A percentile compares a stretch with the other conserved stretches of the same genome.
phyloP scores from a whole-genome alignment of 2,329 filamentous ascomycete genomes.

The Colletotrichum euphorbiae region DNA sequence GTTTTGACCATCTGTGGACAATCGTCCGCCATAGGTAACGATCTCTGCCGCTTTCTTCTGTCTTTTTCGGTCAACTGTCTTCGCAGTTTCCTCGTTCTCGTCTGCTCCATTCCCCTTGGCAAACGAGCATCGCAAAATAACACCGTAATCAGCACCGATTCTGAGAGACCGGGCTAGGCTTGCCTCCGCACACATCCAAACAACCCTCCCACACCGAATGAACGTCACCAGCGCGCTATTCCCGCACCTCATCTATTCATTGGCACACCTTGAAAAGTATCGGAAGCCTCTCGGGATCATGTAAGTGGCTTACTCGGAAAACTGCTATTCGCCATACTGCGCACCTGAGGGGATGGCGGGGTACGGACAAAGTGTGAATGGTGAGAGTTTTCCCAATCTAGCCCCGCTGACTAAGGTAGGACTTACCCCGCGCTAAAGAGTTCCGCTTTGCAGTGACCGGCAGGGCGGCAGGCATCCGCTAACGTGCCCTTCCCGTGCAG shows the following conservation, averaged over 20 bases:
- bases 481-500: constrained; percentile 14
- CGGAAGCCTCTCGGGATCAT: constrained; percentile 4
- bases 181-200: neutral
- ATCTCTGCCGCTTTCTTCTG: no score
- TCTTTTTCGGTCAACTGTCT: no score
- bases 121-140: no score
- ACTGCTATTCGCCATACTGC: neutral
- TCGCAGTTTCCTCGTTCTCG: no score
- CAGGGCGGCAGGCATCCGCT: constrained; percentile 29
- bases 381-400: constrained; percentile 34
- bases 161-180: neutral
- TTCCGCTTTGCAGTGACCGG: constrained; percentile 13
- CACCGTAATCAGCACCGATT: neutral
- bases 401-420: constrained; percentile 20
- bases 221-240: constrained; percentile 15
- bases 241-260: neutral
- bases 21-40: no score
- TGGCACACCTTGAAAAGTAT: neutral
- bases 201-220: neutral
- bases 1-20: no score
- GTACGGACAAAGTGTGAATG: constrained; percentile 34
- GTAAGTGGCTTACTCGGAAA: constrained; percentile 12
- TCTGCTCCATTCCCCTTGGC: no score
- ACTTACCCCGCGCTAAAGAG: constrained; percentile 35
- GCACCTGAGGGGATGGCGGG: constrained; percentile 31